Evolutionary conservation across 2,329 filamentous ascomycete genomes (phyloP).

Genomic region (Xylariaceae sp.): DNA sequence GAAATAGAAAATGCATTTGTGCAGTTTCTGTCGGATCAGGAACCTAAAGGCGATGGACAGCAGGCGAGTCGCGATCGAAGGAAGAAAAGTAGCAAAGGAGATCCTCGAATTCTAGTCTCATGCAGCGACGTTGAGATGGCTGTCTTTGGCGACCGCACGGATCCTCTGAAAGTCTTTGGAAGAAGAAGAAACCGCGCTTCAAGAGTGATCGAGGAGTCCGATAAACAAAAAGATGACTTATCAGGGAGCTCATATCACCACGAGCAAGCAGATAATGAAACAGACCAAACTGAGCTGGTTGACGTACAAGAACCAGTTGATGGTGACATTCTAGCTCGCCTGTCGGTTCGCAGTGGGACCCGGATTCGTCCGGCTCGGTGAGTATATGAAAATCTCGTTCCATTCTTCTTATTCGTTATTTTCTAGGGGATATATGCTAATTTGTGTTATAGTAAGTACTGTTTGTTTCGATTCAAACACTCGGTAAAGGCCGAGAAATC

Average conservation of each 20-base stretch:
- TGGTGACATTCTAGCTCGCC: conserved; percentile 26
- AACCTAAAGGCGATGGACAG: background rate
- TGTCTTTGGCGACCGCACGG: conserved; percentile 46
- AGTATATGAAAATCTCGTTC: no score
- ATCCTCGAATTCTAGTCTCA: conserved; percentile 46
- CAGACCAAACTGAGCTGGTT: no score
- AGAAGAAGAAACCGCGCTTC: conserved; percentile 44
- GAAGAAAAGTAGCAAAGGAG: conserved; percentile 41
- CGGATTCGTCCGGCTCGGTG: conserved; percentile 36
- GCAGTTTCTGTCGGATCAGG: conserved; percentile 26
- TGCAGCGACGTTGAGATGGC: conserved; percentile 49
- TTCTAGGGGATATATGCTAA: no score
- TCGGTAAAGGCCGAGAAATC: no score
- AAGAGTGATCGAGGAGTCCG: conserved; percentile 37
- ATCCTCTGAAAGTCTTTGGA: conserved; percentile 44
- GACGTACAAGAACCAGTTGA: conserved; percentile 3
- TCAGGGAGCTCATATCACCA: conserved; percentile 34
- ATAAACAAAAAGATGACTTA: conserved; percentile 13
- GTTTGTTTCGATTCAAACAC: no score
- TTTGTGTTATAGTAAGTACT: no score
- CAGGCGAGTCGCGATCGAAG: background rate
- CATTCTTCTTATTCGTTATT: no score
- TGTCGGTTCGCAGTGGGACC: conserved; percentile 38
- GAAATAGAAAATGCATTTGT: conserved; percentile 52
- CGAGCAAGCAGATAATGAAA: background rate